Evolutionary conservation across 1,139 yeast genomes (phyloP).

Genomic region (Saccharomyces hybrid): DNA sequence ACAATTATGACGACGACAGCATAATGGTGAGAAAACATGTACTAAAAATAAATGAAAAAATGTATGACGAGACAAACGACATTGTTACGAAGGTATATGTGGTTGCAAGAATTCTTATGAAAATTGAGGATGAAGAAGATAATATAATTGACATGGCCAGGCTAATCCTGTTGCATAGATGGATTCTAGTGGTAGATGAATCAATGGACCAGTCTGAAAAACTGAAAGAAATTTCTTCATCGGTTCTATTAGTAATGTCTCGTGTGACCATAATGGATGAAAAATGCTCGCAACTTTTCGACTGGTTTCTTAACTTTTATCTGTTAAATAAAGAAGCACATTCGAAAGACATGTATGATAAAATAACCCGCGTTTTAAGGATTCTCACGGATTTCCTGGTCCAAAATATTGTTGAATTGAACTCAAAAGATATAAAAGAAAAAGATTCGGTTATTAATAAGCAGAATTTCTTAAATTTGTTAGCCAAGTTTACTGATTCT

Average conservation of each 20-base stretch:
- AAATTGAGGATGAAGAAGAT: slow-evolving; percentile 68
- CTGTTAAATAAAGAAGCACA: slow-evolving; percentile 33
- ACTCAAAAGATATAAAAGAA: slow-evolving; percentile 16
- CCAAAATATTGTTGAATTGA: slow-evolving; percentile 29
- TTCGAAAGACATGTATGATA: slow-evolving; percentile 14
- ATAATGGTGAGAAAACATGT: slow-evolving; percentile 59
- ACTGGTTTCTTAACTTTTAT: slow-evolving; percentile 38
- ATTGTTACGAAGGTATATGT: slow-evolving; percentile 37
- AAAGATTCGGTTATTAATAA: slow-evolving; percentile 18
- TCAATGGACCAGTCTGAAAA: slow-evolving; percentile 12
- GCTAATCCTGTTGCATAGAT: slow-evolving; percentile 37
- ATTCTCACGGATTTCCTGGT: slow-evolving; percentile 27
- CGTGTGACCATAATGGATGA: slow-evolving; percentile 34
- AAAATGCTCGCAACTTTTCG: slow-evolving; percentile 37
- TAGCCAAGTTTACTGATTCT: slow-evolving; percentile 48
- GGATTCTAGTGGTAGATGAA: slow-evolving; percentile 35
- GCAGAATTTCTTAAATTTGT: slow-evolving; percentile 39
- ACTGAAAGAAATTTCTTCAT: slow-evolving; percentile 13
- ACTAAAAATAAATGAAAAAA: slow-evolving; percentile 42
- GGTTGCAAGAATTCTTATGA: slow-evolving; percentile 43
- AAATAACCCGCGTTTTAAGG: slow-evolving; percentile 20
- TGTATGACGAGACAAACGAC: slow-evolving; percentile 38
- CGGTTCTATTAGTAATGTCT: slow-evolving; percentile 34
- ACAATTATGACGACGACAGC: slow-evolving; percentile 46
- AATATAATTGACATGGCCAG: slow-evolving; percentile 42